Evolutionary conservation across 257 asterid genomes (phyloP).

Genomic region (Anisodus acutangulus): DNA sequence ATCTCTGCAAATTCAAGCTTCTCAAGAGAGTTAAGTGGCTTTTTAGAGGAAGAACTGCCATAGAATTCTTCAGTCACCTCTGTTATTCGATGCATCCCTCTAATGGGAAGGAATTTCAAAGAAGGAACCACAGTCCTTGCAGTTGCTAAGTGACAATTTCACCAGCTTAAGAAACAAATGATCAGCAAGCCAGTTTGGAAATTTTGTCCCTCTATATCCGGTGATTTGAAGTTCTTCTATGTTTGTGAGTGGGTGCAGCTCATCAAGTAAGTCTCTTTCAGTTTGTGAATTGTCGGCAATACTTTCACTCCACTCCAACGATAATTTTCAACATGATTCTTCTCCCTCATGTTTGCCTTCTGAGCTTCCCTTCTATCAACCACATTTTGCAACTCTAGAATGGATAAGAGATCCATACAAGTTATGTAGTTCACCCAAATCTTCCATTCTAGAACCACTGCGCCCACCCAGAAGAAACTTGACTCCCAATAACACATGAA

Average conservation of each 20-base stretch:
- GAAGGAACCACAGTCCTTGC: slow-evolving; percentile 6
- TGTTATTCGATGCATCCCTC: neutral
- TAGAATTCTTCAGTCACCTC: slow-evolving; percentile 9
- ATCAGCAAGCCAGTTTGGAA: slow-evolving; percentile 27
- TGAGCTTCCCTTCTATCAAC: neutral
- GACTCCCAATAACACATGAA: neutral
- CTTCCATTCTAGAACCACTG: neutral
- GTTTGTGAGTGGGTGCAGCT: neutral
- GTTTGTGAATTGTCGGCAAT: neutral
- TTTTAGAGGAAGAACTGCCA: neutral
- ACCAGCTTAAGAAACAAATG: neutral
- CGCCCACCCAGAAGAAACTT: neutral
- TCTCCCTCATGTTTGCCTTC: slow-evolving; percentile 14
- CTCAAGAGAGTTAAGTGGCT: slow-evolving; percentile 8
- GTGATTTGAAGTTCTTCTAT: neutral
- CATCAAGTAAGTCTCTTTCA: slow-evolving; percentile 20
- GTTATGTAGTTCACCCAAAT: neutral
- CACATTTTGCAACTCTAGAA: slow-evolving; percentile 28
- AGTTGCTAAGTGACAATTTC: neutral
- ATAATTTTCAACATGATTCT: slow-evolving; percentile 22
- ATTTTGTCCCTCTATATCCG: neutral
- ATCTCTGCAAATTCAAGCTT: neutral
- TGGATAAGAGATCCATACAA: neutral
- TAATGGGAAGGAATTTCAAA: neutral
- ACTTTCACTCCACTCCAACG: neutral